Evolutionary conservation across 306 rosid genomes (phyloP).

Genomic region (Sphenostylis stenocarpa): DNA sequence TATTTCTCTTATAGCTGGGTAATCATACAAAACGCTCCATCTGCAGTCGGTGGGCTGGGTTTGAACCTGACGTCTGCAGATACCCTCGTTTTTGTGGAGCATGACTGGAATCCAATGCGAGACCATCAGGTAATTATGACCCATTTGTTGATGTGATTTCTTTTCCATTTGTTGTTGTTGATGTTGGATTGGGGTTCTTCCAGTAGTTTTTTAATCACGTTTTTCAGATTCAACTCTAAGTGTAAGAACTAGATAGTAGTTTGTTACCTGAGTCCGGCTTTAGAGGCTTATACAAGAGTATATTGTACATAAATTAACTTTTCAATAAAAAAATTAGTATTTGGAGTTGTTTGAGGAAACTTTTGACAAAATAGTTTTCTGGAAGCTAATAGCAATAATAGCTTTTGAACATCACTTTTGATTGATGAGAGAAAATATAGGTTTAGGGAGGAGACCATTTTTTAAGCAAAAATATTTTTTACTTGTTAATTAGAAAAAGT

Average conservation of each 20-base stretch:
- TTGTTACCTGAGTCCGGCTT: neutral
- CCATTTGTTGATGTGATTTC: slow-evolving; percentile 12
- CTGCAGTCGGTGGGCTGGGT: slow-evolving; percentile 96
- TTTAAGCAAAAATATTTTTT: neutral
- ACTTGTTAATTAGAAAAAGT: neutral
- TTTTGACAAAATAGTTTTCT: neutral
- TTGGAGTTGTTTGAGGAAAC: neutral
- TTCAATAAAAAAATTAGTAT: neutral
- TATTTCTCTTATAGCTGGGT: slow-evolving; percentile 15
- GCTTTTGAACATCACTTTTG: neutral
- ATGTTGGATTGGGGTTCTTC: slow-evolving; percentile 8
- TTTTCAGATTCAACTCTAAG: slow-evolving; percentile 3
- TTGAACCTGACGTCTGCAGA: slow-evolving; percentile 97
- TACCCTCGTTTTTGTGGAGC: slow-evolving; percentile 96
- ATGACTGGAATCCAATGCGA: slow-evolving; percentile 99
- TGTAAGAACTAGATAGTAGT: slow-evolving; percentile 3
- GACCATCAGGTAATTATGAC: slow-evolving; percentile 78
- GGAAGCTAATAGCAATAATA: neutral
- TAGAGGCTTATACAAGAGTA: neutral
- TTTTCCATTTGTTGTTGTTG: too few relatives aligned
- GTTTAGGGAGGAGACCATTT: neutral
- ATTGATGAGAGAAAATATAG: neutral
- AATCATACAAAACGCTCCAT: slow-evolving; percentile 24
- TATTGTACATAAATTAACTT: neutral
- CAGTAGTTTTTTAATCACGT: neutral